These are phyloP conservation scores for Raphanus sativus DNA, from an alignment of 345 rosid genomes.

Conservation along the genomic window DNA sequence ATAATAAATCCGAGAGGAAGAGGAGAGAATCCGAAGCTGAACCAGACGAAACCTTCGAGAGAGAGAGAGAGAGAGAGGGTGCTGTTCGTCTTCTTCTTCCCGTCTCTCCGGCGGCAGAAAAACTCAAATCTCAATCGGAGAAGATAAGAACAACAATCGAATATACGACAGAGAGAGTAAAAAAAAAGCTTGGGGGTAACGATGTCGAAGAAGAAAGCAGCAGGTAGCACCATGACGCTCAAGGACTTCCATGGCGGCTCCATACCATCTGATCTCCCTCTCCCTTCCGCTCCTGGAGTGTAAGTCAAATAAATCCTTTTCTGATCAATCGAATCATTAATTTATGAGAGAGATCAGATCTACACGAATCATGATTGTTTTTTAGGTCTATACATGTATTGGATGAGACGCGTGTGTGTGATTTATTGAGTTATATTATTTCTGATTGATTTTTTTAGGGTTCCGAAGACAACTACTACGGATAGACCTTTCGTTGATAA, in stretches of 20 bases:
- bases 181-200: not conserved
- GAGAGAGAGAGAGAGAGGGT: slow-evolving; percentile 10
- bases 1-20: slow-evolving; percentile 22
- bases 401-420: slow-evolving; percentile 1
- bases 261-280: slow-evolving; percentile 77
- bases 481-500: slow-evolving; percentile 68
- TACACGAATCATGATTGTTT: slow-evolving; percentile 5
- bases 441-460: slow-evolving; percentile 31
- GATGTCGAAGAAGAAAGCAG: slow-evolving; percentile 83
- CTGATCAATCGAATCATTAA: no score
- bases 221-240: slow-evolving; percentile 78
- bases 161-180: not conserved
- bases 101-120: slow-evolving; percentile 25
- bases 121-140: slow-evolving; percentile 32
- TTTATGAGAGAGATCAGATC: no score
- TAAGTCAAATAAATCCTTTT: slow-evolving; percentile 41
- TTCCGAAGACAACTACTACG: slow-evolving; percentile 42
- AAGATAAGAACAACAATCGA: slow-evolving; percentile 4
- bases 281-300: slow-evolving; percentile 96
- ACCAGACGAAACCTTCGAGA: slow-evolving; percentile 25
- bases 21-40: slow-evolving; percentile 25
- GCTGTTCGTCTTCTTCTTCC: slow-evolving; percentile 16
- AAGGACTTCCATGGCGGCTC: slow-evolving; percentile 96
- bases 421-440: no score
- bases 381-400: no score